Conservation (phyloP, 306 rosid species). For the Prunus salicina region DNA sequence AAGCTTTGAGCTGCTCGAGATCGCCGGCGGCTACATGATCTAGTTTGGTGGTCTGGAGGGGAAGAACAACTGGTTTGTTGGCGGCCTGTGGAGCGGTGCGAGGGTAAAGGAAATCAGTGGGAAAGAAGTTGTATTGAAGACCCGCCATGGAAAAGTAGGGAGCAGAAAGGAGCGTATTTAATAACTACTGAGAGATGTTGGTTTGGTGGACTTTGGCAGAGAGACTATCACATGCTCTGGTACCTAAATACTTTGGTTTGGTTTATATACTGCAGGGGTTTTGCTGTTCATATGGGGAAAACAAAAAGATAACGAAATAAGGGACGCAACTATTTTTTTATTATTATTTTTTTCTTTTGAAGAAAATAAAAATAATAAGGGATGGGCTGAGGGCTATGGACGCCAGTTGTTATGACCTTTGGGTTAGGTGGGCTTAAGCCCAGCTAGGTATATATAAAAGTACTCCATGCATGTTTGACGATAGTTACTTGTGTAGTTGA, state of each 20-base stretch:
- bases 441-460: too few species aligned
- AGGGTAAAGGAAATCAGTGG: conserved; percentile 28
- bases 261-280: neutral
- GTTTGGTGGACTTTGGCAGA: neutral
- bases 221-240: neutral
- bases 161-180: neutral
- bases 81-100: neutral
- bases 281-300: conserved; percentile 14
- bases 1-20: neutral
- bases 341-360: neutral
- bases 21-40: neutral
- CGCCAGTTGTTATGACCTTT: too few species aligned
- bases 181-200: neutral
- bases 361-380: conserved; percentile 5
- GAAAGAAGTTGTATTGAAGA: conserved; percentile 30
- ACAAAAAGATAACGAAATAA: too few species aligned
- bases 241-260: neutral
- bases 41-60: neutral
- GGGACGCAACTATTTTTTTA: too few species aligned
- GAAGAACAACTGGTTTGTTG: conserved; percentile 1
- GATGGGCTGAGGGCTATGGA: too few species aligned
- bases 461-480: too few species aligned
- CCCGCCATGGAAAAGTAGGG: conserved; percentile 22
- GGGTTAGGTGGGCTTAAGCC: too few species aligned
- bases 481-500: too few species aligned